phyloP scores from a whole-genome alignment of 345 rosid genomes.

The Salix dunnii region DNA sequence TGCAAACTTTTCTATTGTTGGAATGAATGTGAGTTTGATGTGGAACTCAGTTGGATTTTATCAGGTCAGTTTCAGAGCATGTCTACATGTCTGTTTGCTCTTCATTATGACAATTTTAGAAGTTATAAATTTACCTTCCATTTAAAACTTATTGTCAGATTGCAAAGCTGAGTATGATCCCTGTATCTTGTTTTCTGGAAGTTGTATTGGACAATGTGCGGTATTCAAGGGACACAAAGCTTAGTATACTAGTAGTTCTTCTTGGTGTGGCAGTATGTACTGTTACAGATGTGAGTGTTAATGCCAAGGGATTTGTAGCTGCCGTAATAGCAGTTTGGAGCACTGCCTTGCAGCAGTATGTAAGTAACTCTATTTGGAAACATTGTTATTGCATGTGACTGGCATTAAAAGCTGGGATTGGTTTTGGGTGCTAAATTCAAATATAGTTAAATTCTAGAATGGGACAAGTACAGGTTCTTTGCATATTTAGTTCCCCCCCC shows the following conservation, averaged over 20 bases:
- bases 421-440: background rate
- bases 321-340: slow-evolving; percentile 96
- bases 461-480: background rate
- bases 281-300: slow-evolving; percentile 97
- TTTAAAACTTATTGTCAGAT: slow-evolving; percentile 48
- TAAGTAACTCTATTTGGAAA: slow-evolving; percentile 36
- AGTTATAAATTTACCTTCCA: background rate
- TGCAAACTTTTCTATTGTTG: slow-evolving; percentile 96
- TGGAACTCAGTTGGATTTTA: slow-evolving; percentile 99
- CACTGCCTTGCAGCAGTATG: slow-evolving; percentile 96
- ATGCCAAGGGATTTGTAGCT: slow-evolving; percentile 82
- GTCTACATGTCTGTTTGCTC: background rate
- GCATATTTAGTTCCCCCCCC: background rate
- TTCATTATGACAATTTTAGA: slow-evolving; percentile 8
- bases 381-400: slow-evolving; percentile 3
- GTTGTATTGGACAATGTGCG: slow-evolving; percentile 85
- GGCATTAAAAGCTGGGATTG: background rate
- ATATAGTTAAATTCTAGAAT: background rate
- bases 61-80: slow-evolving; percentile 52
- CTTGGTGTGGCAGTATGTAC: slow-evolving; percentile 97
- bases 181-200: slow-evolving; percentile 92
- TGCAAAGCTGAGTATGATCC: slow-evolving; percentile 98
- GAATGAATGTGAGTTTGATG: slow-evolving; percentile 99
- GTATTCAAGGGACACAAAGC: slow-evolving; percentile 95
- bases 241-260: slow-evolving; percentile 86